Conservation (phyloP, 2,329 filamentous ascomycete species). For the Camillea tinctor region DNA sequence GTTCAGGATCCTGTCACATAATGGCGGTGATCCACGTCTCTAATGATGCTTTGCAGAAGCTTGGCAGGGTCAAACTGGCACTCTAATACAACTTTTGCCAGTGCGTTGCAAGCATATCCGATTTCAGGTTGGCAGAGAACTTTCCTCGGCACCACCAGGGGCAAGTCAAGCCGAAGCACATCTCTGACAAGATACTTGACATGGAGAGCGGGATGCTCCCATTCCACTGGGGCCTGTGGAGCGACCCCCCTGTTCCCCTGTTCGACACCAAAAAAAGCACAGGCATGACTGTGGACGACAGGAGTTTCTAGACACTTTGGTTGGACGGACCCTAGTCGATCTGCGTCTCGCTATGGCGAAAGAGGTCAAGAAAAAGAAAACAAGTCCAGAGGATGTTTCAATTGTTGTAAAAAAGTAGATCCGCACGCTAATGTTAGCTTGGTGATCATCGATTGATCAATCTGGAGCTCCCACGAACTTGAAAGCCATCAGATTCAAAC, state of each 20-base stretch:
- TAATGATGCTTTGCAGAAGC: slow-evolving; percentile 6
- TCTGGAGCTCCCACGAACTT: not conserved
- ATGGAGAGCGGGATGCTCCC: slow-evolving; percentile 28
- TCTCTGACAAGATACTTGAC: slow-evolving; percentile 35
- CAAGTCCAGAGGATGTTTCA: slow-evolving; percentile 15
- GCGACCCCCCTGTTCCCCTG: not conserved
- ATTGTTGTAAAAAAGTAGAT: slow-evolving; percentile 12
- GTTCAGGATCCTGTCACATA: not conserved
- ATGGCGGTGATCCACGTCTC: not conserved
- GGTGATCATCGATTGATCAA: not conserved
- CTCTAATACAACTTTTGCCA: not conserved
- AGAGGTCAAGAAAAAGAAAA: slow-evolving; percentile 14
- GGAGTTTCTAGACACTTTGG: slow-evolving; percentile 5
- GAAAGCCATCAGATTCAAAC: not conserved
- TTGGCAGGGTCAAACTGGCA: slow-evolving; percentile 11
- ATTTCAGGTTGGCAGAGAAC: slow-evolving; percentile 8
- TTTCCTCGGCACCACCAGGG: slow-evolving; percentile 25
- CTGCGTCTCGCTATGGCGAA: slow-evolving; percentile 18
- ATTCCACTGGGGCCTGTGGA: slow-evolving; percentile 17
- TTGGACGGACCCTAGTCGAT: slow-evolving; percentile 18
- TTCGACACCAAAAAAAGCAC: slow-evolving; percentile 15
- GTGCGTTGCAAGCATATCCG: slow-evolving; percentile 2
- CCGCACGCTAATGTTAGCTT: slow-evolving; percentile 7
- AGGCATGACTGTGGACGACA: slow-evolving; percentile 13
- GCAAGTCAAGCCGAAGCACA: slow-evolving; percentile 40